These are phyloP conservation scores for Medicago truncatula DNA, from an alignment of 306 rosid genomes.

Conservation along the genomic window DNA sequence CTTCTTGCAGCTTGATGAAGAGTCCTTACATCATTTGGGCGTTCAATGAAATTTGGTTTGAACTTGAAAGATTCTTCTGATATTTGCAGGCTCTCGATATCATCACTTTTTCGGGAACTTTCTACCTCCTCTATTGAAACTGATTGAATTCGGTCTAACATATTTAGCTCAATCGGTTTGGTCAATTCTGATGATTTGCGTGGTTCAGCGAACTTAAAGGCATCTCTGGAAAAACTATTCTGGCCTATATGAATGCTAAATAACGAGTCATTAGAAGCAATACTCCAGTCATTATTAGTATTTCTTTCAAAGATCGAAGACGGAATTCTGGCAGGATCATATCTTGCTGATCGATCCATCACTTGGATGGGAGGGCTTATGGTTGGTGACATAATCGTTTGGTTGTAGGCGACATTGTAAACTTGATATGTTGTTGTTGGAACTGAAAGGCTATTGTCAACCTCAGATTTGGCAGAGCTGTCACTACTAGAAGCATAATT, in stretches of 20 bases:
- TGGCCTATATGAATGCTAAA: conserved; percentile 81
- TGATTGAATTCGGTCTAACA: conserved; percentile 40
- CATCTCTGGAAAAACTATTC: conserved; percentile 61
- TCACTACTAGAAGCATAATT: conserved; percentile 39
- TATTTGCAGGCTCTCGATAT: conserved; percentile 32
- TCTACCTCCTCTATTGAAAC: conserved; percentile 38
- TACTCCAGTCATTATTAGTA: conserved; percentile 71
- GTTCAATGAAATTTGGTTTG: conserved; percentile 24
- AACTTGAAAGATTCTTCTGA: conserved; percentile 38
- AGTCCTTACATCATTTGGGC: conserved; percentile 18
- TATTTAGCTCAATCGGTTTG: conserved; percentile 53
- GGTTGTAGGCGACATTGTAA: conserved; percentile 35
- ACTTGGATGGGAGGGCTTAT: conserved; percentile 61
- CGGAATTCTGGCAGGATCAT: conserved; percentile 71
- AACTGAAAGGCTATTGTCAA: conserved; percentile 24
- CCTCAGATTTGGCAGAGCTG: conserved; percentile 45
- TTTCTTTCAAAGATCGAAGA: conserved; percentile 61
- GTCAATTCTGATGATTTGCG: conserved; percentile 44
- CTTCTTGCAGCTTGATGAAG: conserved; percentile 28
- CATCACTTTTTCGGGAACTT: conserved; percentile 27
- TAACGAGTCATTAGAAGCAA: conserved; percentile 80
- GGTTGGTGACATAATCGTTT: conserved; percentile 47
- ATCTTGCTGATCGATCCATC: conserved; percentile 69
- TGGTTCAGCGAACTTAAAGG: conserved; percentile 42
- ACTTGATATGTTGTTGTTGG: conserved; percentile 42